A percentile compares a stretch with the other conserved stretches of the same genome.
Conservation (phyloP, 257 asterid species). For the Rhazya stricta region DNA sequence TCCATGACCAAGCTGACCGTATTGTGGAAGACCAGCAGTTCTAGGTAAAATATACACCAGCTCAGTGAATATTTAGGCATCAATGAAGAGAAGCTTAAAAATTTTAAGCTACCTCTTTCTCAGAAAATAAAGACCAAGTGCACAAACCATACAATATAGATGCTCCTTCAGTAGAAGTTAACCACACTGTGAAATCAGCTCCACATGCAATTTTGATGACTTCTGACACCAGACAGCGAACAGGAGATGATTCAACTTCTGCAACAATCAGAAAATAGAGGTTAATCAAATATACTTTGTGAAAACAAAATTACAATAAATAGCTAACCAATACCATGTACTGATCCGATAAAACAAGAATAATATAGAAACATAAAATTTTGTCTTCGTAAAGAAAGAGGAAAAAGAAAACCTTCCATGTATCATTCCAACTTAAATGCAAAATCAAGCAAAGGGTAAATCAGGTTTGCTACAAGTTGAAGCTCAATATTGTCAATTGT, state of each 20-base stretch:
- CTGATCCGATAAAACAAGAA: background rate
- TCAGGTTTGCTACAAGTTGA: background rate
- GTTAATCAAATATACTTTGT: background rate
- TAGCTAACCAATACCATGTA: background rate
- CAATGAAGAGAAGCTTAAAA: background rate
- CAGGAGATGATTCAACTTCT: constrained; percentile 82
- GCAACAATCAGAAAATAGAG: constrained; percentile 26
- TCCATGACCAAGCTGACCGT: constrained; percentile 97
- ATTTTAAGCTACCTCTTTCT: too few relatives aligned
- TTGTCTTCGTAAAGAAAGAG: background rate
- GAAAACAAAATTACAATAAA: background rate
- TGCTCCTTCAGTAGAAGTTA: constrained; percentile 85
- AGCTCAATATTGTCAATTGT: background rate
- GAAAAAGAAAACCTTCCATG: background rate
- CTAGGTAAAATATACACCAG: constrained; percentile 37
- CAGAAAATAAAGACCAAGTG: constrained; percentile 14
- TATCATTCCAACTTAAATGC: background rate
- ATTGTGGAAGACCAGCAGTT: constrained; percentile 97
- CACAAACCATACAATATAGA: constrained; percentile 78
- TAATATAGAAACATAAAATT: background rate
- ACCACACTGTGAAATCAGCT: constrained; percentile 93
- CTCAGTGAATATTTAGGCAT: constrained; percentile 12
- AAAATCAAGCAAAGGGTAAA: background rate
- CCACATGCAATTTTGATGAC: constrained; percentile 67
- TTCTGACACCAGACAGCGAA: constrained; percentile 65